Base-by-base conservation (phyloP, 306 rosid genomes). In the Datisca glomerata region DNA sequence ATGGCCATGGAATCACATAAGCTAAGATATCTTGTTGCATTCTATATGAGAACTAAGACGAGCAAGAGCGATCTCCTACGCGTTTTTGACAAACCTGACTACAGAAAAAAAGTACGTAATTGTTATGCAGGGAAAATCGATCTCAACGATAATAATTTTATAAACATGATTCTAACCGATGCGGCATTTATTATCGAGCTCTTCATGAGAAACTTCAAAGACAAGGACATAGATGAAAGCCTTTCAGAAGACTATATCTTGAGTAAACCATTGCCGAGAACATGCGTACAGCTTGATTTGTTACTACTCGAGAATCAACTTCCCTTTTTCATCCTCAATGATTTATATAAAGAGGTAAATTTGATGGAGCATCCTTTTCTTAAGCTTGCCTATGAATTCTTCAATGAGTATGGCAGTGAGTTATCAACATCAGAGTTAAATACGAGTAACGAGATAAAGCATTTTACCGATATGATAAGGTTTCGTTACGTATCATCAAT, bases 281-380 rank as follows among this genome's bases (percentile, higher is more conserved):
- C 25, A 47, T 43, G 12, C 24, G 24, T 72, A 4, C 13, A 57
- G 46, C 57, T 46, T 12, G 93, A 80, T 12, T 29, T 76, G 68
- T 20, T 73, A 1, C 13, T 75, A 4, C 56, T 76, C 6, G 85
- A 80, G 15, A 80, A 80, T 29, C 93, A 72, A 18, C 46, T 80
- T 19, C 86, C 85, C 0, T 65, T 63, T 24, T 66, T 42, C 33
- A 52, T 75, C 3, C 61, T 80, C 0, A 12, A 10, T 4, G 7
- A 59, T 0, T 36, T 80, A 2, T 80, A 70, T 1, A 11, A 41
- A 0, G 47, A 55, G 8, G 59, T 57, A 0, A 24, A 24, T 0
- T 1, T 3, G 0, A 0, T 29, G 1, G 45, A 51, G 14, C 0
- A 0, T 13, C 22, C 0, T 0, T 71, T 65, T 32, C 45, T 61